Evolutionary conservation across 2,329 filamentous ascomycete genomes (phyloP).

Genomic region (Pezicula rhizophila): DNA sequence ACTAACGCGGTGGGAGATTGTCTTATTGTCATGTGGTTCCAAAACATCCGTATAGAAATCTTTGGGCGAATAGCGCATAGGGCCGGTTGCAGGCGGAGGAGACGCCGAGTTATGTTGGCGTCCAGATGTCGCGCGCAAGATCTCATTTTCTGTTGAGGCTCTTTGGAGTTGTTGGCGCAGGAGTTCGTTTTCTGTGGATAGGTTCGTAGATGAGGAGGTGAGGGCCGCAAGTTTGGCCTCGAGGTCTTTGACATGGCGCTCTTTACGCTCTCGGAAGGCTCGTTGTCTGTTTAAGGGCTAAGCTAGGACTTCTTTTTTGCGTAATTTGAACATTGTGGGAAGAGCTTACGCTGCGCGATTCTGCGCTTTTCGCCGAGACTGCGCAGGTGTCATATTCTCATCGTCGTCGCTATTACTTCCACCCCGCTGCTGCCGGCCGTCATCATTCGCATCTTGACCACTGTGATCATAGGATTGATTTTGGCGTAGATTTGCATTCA

Average conservation of each 20-base stretch:
- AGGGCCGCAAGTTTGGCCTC: constrained; percentile 77
- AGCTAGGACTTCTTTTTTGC: neutral
- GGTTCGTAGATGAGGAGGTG: constrained; percentile 65
- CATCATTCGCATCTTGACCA: constrained; percentile 18
- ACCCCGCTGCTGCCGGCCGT: constrained; percentile 17
- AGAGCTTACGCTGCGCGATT: constrained; percentile 63
- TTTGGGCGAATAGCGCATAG: constrained; percentile 64
- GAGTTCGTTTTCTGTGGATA: constrained; percentile 79
- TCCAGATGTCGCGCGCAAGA: constrained; percentile 72
- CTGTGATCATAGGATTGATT: constrained; percentile 12
- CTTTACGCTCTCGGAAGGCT: constrained; percentile 93
- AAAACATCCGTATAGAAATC: constrained; percentile 64
- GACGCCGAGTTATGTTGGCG: constrained; percentile 36
- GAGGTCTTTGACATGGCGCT: constrained; percentile 87
- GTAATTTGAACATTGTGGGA: constrained; percentile 1
- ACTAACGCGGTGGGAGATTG: constrained; percentile 62
- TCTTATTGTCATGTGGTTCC: constrained; percentile 54
- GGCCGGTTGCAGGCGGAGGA: constrained; percentile 47
- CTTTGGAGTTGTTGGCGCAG: constrained; percentile 79
- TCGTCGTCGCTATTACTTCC: constrained; percentile 37
- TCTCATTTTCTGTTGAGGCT: constrained; percentile 85
- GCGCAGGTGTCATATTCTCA: constrained; percentile 48
- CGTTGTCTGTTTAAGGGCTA: constrained; percentile 59
- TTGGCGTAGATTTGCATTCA: constrained; percentile 15
- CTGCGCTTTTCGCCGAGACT: constrained; percentile 61